Evolutionary conservation across 192 early-diverging fungal species (phyloP), one percentile per base, ranked within the genome.

Genomic region (Lobosporangium transversale): DNA sequence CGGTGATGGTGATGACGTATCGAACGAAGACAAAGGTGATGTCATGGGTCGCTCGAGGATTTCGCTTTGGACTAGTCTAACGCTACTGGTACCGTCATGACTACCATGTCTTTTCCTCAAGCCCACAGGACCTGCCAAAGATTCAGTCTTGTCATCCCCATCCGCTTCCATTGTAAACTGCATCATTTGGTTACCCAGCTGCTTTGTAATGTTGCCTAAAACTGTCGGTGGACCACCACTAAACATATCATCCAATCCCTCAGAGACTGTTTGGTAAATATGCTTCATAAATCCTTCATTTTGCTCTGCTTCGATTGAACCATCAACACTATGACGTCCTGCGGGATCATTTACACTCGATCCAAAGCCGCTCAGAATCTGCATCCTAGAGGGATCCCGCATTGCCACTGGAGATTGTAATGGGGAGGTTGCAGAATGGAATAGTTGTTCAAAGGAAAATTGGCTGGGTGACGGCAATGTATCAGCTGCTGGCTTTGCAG

Each of bases 241-340:
- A 2, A 87, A 83, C 60, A 92, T 83, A 66, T 88, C 88, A 60
- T 92, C 91, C 21, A 94, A 76, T 9, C 88, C 86, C 52, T 90
- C 88, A 59, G 89, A 90, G 8, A 94, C 88, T 15, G 90, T 91
- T 42, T 89, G 87, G 70, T 90, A 89, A 37, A 96, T 88, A 21
- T 86, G 87, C 35, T 85, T 84, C 76, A 86, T 84, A 42, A 86
- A 87, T 4, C 86, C 87, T 66, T 82, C 81, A 53, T 66, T 45
- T 21, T 24, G 62, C 18, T 50, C 45, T 2, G 26, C 31, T 3
- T 29, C 37, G 62, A 32, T 51, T 62, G 30, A 36, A 5, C 54
- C 60, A 44, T 20, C 52, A 8, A 49, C 24, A 36, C 55, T 26
- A 11, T 17, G 27, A 2, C 30, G 18, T 32, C 67, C 58, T 21